phyloP scores from a whole-genome alignment of 129 eudicot genomes.

The Rutidosis leptorrhynchoides region DNA sequence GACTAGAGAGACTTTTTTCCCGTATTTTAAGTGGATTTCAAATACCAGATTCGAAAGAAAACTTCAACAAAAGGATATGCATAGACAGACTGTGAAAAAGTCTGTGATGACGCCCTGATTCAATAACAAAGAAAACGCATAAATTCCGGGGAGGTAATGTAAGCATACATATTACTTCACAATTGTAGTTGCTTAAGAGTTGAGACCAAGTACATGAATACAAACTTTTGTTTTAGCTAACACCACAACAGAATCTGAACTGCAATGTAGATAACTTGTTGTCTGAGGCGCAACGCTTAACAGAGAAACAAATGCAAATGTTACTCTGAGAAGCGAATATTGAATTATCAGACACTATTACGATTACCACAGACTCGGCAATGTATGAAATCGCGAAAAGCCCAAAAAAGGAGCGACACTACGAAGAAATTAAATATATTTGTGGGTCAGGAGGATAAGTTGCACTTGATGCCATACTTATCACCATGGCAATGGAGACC shows the following conservation, averaged over 20 bases:
- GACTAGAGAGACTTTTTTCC: conserved; percentile 10
- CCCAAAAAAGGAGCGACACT: not conserved
- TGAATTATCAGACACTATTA: conserved; percentile 12
- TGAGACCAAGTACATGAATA: too few relatives aligned
- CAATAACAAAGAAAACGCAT: not conserved
- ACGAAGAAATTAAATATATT: not conserved
- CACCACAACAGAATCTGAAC: not conserved
- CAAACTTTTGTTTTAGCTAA: too few relatives aligned
- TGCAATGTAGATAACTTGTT: conserved; percentile 3
- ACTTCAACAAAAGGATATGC: not conserved
- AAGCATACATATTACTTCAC: not conserved
- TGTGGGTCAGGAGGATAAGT: conserved; percentile 15
- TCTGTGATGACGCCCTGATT: too few relatives aligned
- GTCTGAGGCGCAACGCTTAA: conserved; percentile 6
- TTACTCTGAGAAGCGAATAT: conserved; percentile 3
- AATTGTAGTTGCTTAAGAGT: not conserved
- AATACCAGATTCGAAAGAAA: not conserved
- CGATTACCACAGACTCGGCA: not conserved
- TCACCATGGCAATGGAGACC: too few relatives aligned
- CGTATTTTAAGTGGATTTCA: conserved; percentile 5
- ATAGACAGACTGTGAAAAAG: not conserved
- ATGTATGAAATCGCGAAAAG: conserved; percentile 8
- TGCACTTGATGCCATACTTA: not conserved
- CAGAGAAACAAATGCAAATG: not conserved
- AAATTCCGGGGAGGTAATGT: not conserved